Evolutionary conservation across 1,139 yeast genomes (phyloP), one percentile per base, ranked within the genome.

Genomic region (Lodderomyces margitis): DNA sequence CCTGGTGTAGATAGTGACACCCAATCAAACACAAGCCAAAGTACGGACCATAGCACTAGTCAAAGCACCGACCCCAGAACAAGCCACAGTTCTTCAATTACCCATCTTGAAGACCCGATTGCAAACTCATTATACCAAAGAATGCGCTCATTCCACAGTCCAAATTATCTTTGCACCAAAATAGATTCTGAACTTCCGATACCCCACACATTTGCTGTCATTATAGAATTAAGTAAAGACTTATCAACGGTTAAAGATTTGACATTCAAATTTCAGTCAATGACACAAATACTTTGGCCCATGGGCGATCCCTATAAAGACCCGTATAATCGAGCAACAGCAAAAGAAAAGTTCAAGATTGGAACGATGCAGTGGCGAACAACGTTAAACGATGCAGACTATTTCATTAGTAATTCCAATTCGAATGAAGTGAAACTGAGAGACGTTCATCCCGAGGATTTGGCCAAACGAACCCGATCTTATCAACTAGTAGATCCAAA

Each of bases 241-340:
- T 34, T 47, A 12, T 56, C 65, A 7, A 45, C 57, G 1, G 54
- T 66, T 5, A 58, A 57, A 33, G 64, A 62, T 36, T 45, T 72
- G 15, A 54, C 52, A 20, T 52, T 71, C 35, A 67, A 62, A 41
- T 66, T 72, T 46, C 59, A 57, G 41, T 67, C 74, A 12, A 30
- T 52, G 2, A 59, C 69, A 5, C 59, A 56, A 40, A 64, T 78
- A 2, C 58, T 71, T 45, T 80, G 86, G 86, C 80, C 81, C 5
- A 64, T 69, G 28, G 79, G 80, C 8, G 79, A 79, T 21, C 78
- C 80, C 1, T 74, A 75, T 52, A 71, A 66, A 8, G 79, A 79
- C 23, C 78, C 80, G 1, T 74, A 75, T 52, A 71, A 66, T 48
- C 69, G 61, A 45, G 51, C 56, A 34, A 64, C 59, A 39, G 46